A percentile compares a stretch with the other conserved stretches of the same genome.
phyloP scores from a whole-genome alignment of 176 grass and related monocot genomes.

The Cenchrus purpureus region DNA sequence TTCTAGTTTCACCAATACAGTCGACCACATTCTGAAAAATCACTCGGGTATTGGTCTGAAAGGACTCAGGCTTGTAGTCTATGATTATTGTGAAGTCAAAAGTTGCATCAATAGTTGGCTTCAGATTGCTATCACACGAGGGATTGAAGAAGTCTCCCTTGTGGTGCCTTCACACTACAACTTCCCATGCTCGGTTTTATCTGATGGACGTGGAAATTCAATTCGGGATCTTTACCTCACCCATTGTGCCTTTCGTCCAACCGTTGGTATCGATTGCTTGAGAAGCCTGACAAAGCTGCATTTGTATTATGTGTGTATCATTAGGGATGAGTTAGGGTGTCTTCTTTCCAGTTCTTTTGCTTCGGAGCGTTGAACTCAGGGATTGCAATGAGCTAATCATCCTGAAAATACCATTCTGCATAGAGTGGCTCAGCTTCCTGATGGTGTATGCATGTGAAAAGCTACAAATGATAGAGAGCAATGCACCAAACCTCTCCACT shows the following conservation, averaged over 20 bases:
- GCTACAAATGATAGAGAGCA: background rate
- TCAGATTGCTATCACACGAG: background rate
- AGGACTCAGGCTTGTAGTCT: background rate
- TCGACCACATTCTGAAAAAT: too few relatives aligned
- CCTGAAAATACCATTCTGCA: background rate
- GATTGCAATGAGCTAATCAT: background rate
- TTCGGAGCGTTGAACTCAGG: background rate
- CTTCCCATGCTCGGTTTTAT: background rate
- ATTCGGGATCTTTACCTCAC: background rate
- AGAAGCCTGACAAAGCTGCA: background rate
- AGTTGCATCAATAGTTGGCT: background rate
- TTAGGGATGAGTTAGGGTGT: background rate
- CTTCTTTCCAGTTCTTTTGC: background rate
- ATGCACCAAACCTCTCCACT: background rate
- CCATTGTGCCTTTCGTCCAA: background rate
- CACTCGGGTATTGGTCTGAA: too few relatives aligned
- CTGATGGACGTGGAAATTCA: background rate
- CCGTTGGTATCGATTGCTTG: background rate
- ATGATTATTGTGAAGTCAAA: background rate
- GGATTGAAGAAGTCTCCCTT: background rate
- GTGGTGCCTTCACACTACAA: background rate
- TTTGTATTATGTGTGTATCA: background rate
- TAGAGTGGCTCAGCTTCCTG: background rate
- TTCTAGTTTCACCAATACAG: too few relatives aligned
- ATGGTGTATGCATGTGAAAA: background rate